phyloP scores from a whole-genome alignment of 352 stramenopile genomes.

The Pythium folliculosum region DNA sequence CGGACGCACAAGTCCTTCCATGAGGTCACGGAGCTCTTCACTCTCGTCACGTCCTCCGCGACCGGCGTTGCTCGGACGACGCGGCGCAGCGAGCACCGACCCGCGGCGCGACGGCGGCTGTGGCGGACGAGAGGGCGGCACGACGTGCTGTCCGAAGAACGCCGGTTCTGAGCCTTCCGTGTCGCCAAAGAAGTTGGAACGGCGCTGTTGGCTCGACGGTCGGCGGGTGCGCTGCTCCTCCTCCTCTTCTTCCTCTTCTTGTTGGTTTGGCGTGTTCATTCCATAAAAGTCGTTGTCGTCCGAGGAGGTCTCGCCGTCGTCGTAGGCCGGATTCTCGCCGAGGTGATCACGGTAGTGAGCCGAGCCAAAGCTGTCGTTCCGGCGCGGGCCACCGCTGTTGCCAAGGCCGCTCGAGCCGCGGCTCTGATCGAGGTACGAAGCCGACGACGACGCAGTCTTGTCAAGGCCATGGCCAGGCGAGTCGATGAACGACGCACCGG shows the following conservation, averaged over 20 bases:
- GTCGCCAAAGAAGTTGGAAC: slow-evolving; percentile 23
- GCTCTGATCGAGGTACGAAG: slow-evolving; percentile 24
- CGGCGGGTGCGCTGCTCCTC: neutral
- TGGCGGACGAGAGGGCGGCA: neutral
- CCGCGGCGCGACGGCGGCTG: slow-evolving; percentile 11
- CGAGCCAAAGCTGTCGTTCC: slow-evolving; percentile 15
- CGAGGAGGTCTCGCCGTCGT: slow-evolving; percentile 22
- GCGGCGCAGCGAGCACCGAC: slow-evolving; percentile 9
- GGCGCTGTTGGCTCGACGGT: neutral
- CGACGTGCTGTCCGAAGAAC: slow-evolving; percentile 23
- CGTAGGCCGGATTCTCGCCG: slow-evolving; percentile 15
- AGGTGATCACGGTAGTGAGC: slow-evolving; percentile 16
- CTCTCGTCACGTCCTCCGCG: slow-evolving; percentile 40
- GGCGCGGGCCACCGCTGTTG: slow-evolving; percentile 17
- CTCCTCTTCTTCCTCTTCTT: slow-evolving; percentile 14
- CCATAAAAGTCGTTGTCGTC: slow-evolving; percentile 21
- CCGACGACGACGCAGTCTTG: slow-evolving; percentile 28
- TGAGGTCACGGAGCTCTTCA: slow-evolving; percentile 59
- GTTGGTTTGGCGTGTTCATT: slow-evolving; percentile 5
- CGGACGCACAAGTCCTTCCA: slow-evolving; percentile 61
- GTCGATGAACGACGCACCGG: slow-evolving; percentile 7
- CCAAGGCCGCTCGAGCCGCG: slow-evolving; percentile 13
- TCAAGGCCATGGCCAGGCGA: slow-evolving; percentile 24
- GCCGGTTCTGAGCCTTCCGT: neutral
- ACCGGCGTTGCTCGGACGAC: slow-evolving; percentile 16